Conservation (phyloP, 495 filamentous ascomycete genomes). For the Penicillium chermesinum region DNA sequence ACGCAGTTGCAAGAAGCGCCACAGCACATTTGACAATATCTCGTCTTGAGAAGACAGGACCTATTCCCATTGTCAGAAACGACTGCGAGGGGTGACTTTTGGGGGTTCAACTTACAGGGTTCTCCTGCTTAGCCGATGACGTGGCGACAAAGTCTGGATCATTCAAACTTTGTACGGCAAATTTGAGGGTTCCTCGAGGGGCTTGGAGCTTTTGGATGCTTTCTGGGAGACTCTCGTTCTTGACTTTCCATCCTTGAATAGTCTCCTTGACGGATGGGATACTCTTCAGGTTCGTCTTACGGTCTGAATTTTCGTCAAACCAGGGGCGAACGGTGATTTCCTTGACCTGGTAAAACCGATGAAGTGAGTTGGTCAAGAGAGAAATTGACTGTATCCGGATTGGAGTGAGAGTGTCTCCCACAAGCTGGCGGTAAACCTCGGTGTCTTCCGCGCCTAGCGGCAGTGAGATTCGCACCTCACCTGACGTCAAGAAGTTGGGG, state of each 20-base stretch:
- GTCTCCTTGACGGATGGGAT: constrained; percentile 54
- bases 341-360: constrained; percentile 74
- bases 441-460: constrained; percentile 79
- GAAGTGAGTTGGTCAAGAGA: constrained; percentile 68
- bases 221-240: constrained; percentile 43
- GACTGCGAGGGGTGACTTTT: not conserved
- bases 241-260: constrained; percentile 71
- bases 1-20: constrained; percentile 84
- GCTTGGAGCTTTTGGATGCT: constrained; percentile 37
- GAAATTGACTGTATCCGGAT: constrained; percentile 70
- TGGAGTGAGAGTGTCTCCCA: constrained; percentile 63
- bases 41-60: constrained; percentile 54
- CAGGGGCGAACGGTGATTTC: constrained; percentile 73
- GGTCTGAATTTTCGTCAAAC: constrained; percentile 69
- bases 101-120: constrained; percentile 24
- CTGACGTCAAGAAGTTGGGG: constrained; percentile 72
- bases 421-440: constrained; percentile 72
- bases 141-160: constrained; percentile 60
- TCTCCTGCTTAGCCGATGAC: constrained; percentile 48
- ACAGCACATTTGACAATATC: constrained; percentile 70
- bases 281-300: constrained; percentile 61
- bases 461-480: constrained; percentile 66
- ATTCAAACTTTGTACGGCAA: constrained; percentile 51
- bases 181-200: constrained; percentile 38
- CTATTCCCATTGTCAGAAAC: constrained; percentile 13